Conservation (phyloP, 441 rosid species). For the Aleurites moluccanus region DNA sequence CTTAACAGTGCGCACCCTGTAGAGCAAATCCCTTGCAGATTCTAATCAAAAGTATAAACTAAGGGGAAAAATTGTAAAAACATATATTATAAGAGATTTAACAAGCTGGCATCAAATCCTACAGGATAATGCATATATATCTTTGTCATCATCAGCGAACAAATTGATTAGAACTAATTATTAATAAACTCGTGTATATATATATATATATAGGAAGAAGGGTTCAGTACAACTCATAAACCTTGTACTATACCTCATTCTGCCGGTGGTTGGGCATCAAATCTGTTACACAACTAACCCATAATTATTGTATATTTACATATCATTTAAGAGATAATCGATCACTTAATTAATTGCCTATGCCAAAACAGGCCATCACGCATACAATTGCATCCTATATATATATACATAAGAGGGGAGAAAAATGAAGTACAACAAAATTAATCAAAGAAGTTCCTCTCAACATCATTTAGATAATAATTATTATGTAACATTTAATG, state of each 20-base stretch:
- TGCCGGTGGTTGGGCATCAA: constrained; percentile 11
- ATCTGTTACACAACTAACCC: constrained; percentile 7
- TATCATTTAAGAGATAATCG: not conserved
- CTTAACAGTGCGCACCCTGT: not conserved
- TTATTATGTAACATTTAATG: not conserved
- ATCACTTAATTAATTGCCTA: not conserved
- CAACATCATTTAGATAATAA: not conserved
- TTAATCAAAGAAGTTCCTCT: not conserved
- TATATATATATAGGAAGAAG: not conserved
- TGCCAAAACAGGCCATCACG: not conserved
- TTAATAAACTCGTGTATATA: not conserved
- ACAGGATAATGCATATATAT: not conserved
- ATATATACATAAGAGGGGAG: not conserved
- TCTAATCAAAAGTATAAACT: not conserved
- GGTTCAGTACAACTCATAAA: not conserved
- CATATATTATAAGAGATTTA: not conserved
- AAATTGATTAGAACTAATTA: not conserved
- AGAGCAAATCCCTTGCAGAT: not conserved
- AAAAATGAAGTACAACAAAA: not conserved
- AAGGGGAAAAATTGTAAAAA: not conserved
- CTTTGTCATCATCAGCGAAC: no score
- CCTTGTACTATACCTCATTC: not conserved
- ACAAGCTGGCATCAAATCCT: constrained; percentile 12
- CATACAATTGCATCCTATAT: not conserved
- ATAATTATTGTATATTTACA: not conserved